Base-by-base conservation (phyloP, 2,329 filamentous ascomycete genomes). In the Malbranchea zuffiana region DNA sequence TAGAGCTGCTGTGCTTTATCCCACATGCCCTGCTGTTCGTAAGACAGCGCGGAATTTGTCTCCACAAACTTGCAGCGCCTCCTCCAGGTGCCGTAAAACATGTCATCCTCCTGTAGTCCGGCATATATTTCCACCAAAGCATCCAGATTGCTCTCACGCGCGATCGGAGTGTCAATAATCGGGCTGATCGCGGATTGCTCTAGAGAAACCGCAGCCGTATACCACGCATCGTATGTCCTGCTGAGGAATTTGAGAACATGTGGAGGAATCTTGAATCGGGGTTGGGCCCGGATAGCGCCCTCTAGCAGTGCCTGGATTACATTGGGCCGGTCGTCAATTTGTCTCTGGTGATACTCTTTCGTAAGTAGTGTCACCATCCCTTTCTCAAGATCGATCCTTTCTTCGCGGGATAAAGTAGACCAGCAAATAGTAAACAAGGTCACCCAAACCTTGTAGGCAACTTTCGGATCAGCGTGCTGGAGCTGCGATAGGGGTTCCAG, bases 1-100 rank as follows among this genome's bases (percentile, higher is more conserved):
- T 96, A 98, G 66, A 95, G 80, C 53, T 83, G 82, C 62, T 98
- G 92, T 1, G 92, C 87, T 62, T 96, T 96, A 52, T 98, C 90
- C 92, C 90, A 98, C 75, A 96, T 93, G 32, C 90, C 90, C 50
- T 93, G 93, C 56, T 99, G 92, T 63, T 99, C 92, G 50, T 95
- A 98, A 0, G 90, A 98, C 5, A 99, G 68, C 1, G 87, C 90
- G 10, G 90, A 85, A 54, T 98, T 99, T 6, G 87, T 96, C 66
- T 98, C 92, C 4, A 98, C 82, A 53, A 94, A 98, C 47, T 94
- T 85, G 57, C 87, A 94, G 30, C 90, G 79, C 39, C 90, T 78
- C 41, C 90, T 78, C 90, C 90, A 98, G 0, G 87, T 92, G 6
- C 90, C 90, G 47, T 98, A 96, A 59, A 96, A 99, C 32, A 98